Evolutionary conservation across 345 rosid genomes (phyloP), one percentile per base, ranked within the genome.

Genomic region (Viola odorata): DNA sequence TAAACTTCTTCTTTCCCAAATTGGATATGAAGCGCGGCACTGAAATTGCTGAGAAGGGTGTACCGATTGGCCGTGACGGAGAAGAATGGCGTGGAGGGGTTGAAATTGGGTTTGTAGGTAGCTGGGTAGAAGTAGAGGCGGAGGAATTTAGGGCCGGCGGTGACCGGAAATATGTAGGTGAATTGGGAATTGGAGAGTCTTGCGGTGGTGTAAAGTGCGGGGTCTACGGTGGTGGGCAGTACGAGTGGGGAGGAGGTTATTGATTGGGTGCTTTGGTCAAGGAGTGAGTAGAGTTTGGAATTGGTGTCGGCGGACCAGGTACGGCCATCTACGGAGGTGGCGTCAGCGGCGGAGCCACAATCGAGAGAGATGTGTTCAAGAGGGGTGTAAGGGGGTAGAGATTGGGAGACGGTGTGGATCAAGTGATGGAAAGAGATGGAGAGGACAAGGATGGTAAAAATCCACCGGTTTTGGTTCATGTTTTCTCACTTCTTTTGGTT

Each of bases 11-110:
- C 41, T 1, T 10, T 13, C 5, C 0, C 12, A 1, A 55, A 41
- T 0, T 0, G 32, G 7, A 61, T 62, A 16, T 49, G 61, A 15
- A 53, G 64, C 12, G 13, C 5, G 3, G 65, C 70, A 5, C 69
- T 77, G 61, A 77, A 77, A 62, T 67, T 77, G n/a, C 45, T 67
- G 15, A 77, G 63, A 9, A 77, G 70, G 37, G 70, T 63, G 54
- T 14, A 63, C 17, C 12, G 5, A 12, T 45, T 58, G 3, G 72
- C 63, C 14, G 36, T 60, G 48, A 73, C 75, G 13, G 73, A 55
- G 64, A 77, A 70, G 39, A 64, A 66, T 45, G 70, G 56, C 4
- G 10, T 36, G 4, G 64, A 41, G 16, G 49, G 9, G 23, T 54
- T 53, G 45, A 53, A 56, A 37, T 15, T 41, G 14, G 37, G 37